phyloP scores from a whole-genome alignment of 768 basidiomycete species.

The Crassisporium funariophilum region DNA sequence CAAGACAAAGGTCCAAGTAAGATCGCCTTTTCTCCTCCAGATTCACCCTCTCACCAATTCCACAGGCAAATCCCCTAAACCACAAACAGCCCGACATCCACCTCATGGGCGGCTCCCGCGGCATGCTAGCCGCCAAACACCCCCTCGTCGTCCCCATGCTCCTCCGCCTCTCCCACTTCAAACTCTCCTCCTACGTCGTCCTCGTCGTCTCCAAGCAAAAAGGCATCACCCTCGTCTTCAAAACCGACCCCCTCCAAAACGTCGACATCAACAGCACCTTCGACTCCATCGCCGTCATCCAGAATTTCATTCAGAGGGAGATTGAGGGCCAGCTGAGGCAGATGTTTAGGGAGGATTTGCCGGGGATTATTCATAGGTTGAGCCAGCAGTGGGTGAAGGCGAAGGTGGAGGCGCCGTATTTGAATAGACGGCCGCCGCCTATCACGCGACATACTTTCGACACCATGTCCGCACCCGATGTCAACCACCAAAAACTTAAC shows the following conservation, averaged over 20 bases:
- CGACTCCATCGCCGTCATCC: constrained; percentile 96
- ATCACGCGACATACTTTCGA: constrained; percentile 37
- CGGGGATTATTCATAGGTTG: constrained; percentile 93
- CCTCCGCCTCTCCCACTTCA: constrained; percentile 93
- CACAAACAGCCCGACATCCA: constrained; percentile 92
- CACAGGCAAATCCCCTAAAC: constrained; percentile 90
- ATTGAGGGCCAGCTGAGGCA: constrained; percentile 96
- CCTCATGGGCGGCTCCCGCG: constrained; percentile 77
- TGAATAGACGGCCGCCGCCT: constrained; percentile 52
- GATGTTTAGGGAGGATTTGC: constrained; percentile 97
- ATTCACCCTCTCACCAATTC: neutral
- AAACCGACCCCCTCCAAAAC: constrained; percentile 97
- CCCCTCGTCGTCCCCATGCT: constrained; percentile 98
- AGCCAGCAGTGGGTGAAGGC: constrained; percentile 96
- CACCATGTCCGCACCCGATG: constrained; percentile 45
- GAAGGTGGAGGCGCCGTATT: constrained; percentile 91
- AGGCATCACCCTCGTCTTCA: constrained; percentile 98
- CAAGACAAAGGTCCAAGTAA: constrained; percentile 93
- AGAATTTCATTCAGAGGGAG: constrained; percentile 96
- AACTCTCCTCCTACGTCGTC: constrained; percentile 93
- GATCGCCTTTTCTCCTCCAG: neutral
- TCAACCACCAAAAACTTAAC: constrained; percentile 22
- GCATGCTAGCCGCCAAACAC: constrained; percentile 92
- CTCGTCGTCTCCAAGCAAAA: constrained; percentile 97
- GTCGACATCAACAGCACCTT: constrained; percentile 98